phyloP scores from a whole-genome alignment of 805 yeast species.

The Yarrowia osloensis region DNA sequence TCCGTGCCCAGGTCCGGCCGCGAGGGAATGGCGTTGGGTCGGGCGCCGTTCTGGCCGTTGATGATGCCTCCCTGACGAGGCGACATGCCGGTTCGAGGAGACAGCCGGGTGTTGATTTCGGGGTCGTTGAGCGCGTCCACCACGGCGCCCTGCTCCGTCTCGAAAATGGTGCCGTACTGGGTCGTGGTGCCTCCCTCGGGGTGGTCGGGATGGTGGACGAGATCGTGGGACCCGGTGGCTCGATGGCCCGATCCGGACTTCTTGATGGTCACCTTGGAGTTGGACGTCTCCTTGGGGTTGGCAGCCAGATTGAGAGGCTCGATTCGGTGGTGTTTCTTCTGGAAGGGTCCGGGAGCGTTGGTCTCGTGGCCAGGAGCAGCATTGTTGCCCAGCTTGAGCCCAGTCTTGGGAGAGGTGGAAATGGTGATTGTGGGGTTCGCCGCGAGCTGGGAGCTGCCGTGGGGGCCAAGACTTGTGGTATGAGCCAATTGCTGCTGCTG shows the following conservation, averaged over 20 bases:
- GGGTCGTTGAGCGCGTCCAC: conserved; percentile 31
- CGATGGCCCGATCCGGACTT: conserved; percentile 21
- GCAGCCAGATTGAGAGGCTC: conserved; percentile 68
- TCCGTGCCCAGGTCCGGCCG: conserved; percentile 34
- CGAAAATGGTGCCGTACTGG: conserved; percentile 35
- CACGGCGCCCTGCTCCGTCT: conserved; percentile 36
- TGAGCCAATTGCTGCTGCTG: background rate
- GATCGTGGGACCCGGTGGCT: background rate
- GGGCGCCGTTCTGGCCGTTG: no score
- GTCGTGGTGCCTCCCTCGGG: conserved; percentile 19
- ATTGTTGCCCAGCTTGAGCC: conserved; percentile 6
- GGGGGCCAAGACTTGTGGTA: background rate
- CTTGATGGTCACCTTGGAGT: conserved; percentile 67
- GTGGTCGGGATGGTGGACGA: conserved; percentile 7
- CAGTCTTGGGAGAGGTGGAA: conserved; percentile 10
- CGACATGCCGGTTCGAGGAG: conserved; percentile 9
- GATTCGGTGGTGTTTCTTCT: conserved; percentile 37
- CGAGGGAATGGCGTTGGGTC: conserved; percentile 22
- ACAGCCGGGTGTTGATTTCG: background rate
- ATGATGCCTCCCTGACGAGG: no score
- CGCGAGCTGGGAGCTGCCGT: background rate
- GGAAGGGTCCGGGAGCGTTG: conserved; percentile 17
- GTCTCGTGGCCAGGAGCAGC: background rate
- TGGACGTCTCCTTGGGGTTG: conserved; percentile 64
- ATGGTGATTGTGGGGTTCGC: conserved; percentile 11